A percentile compares a stretch with the other conserved stretches of the same genome.
These are phyloP conservation scores for Astragalus glycyphyllos DNA, from an alignment of 306 rosid species.

Conservation along the genomic window DNA sequence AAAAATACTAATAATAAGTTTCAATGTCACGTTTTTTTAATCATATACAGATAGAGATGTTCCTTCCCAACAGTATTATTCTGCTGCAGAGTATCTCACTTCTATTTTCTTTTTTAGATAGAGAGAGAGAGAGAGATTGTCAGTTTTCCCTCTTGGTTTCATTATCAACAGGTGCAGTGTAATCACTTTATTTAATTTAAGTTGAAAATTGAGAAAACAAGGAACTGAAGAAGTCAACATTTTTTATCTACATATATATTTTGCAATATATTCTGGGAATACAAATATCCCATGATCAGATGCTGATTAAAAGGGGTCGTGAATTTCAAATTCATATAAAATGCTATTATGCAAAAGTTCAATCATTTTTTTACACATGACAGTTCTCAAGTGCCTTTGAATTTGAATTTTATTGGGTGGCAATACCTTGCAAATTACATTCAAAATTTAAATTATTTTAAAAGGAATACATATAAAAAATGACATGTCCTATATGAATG, in stretches of 20 bases:
- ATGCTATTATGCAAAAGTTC: neutral
- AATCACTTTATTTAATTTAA: conserved; percentile 17
- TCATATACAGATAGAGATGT: conserved; percentile 29
- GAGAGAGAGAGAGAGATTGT: conserved; percentile 9
- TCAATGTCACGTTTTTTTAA: conserved; percentile 36
- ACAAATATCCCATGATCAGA: neutral
- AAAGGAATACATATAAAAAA: too few relatives aligned
- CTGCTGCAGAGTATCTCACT: conserved; percentile 41
- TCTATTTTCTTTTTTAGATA: conserved; percentile 22
- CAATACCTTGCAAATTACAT: too few relatives aligned
- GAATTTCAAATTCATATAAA: conserved; percentile 30
- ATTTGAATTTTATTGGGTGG: too few relatives aligned
- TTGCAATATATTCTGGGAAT: neutral
- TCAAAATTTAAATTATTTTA: too few relatives aligned
- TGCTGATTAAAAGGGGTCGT: conserved; percentile 14
- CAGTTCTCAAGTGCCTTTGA: too few relatives aligned
- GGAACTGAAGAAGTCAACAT: conserved; percentile 28
- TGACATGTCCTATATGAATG: too few relatives aligned
- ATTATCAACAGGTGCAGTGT: conserved; percentile 25
- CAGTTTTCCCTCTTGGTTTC: conserved; percentile 2
- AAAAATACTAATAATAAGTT: conserved; percentile 42
- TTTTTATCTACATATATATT: too few relatives aligned
- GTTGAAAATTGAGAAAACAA: neutral
- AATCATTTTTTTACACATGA: too few relatives aligned
- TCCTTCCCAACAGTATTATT: conserved; percentile 33